Conservation (phyloP, 2,329 filamentous ascomycete species). For the Emericellopsis atlantica region DNA sequence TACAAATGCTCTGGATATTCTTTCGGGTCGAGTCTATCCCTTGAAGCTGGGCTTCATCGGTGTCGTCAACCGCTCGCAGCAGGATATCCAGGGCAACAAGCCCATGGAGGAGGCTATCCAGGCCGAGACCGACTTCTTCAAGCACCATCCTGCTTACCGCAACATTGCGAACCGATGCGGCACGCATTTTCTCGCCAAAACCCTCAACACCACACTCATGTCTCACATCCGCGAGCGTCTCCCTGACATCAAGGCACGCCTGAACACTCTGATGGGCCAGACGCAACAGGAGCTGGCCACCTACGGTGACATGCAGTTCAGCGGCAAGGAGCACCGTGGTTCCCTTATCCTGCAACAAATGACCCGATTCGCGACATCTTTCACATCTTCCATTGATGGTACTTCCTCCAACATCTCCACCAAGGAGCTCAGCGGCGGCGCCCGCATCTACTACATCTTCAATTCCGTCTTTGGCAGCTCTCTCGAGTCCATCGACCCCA, state of each 20-base stretch:
- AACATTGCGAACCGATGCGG: conserved; percentile 92
- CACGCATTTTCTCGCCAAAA: conserved; percentile 89
- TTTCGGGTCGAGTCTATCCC: conserved; percentile 94
- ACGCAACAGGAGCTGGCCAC: conserved; percentile 96
- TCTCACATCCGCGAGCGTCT: conserved; percentile 87
- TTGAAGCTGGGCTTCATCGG: conserved; percentile 96
- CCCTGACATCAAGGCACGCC: conserved; percentile 92
- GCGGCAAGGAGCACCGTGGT: conserved; percentile 89
- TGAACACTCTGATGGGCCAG: conserved; percentile 99
- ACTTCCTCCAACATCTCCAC: conserved; percentile 98
- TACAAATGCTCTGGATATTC: conserved; percentile 92
- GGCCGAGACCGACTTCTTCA: conserved; percentile 89
- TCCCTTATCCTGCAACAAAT: conserved; percentile 93
- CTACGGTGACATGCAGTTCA: conserved; percentile 96
- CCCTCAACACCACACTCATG: conserved; percentile 91
- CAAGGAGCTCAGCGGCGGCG: conserved; percentile 90
- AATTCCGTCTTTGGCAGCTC: conserved; percentile 98
- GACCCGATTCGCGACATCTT: conserved; percentile 95
- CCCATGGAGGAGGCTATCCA: conserved; percentile 85
- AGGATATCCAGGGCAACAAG: conserved; percentile 94
- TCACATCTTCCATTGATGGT: conserved; percentile 97
- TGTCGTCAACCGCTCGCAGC: conserved; percentile 94
- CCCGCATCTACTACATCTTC: conserved; percentile 97
- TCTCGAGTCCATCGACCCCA: conserved; percentile 90
- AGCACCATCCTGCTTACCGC: conserved; percentile 89